A percentile compares a stretch with the other conserved stretches of the same genome.
Conservation (phyloP, 2,329 filamentous ascomycete genomes). For the Ustilaginoidea virens region DNA sequence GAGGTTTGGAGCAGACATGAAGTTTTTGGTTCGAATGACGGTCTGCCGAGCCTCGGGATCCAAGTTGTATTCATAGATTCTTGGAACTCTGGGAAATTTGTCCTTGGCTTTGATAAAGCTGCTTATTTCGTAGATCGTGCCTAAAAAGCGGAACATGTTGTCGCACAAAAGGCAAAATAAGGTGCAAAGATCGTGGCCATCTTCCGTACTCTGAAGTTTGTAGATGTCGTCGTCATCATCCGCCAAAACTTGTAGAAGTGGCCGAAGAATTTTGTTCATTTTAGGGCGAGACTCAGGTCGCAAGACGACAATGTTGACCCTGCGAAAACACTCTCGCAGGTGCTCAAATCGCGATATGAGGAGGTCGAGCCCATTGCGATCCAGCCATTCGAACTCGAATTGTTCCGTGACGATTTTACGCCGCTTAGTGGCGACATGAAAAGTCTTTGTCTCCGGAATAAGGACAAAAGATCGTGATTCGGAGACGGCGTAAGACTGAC, state of each 20-base stretch:
- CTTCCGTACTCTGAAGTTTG: conserved; percentile 5
- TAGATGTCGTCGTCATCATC: conserved; percentile 9
- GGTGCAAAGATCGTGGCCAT: conserved; percentile 9
- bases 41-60: conserved; percentile 5
- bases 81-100: conserved; percentile 10
- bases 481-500: conserved; percentile 11
- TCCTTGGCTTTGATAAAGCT: conserved; percentile 13
- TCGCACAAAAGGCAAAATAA: conserved; percentile 9
- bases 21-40: conserved; percentile 10
- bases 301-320: conserved; percentile 9
- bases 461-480: conserved; percentile 11
- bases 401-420: conserved; percentile 10
- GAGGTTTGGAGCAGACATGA: conserved; percentile 13
- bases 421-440: conserved; percentile 13
- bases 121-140: conserved; percentile 13
- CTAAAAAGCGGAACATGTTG: conserved; percentile 9
- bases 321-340: conserved; percentile 10
- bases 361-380: conserved; percentile 8
- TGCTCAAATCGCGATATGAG: conserved; percentile 11
- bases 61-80: conserved; percentile 9
- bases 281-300: conserved; percentile 7
- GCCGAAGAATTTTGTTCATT: conserved; percentile 12
- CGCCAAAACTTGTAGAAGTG: conserved; percentile 9
- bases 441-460: conserved; percentile 1
- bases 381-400: conserved; percentile 12